Evolutionary conservation across 108 stramenopile genomes (phyloP).

Genomic region (Phaeodactylum tricornutum): DNA sequence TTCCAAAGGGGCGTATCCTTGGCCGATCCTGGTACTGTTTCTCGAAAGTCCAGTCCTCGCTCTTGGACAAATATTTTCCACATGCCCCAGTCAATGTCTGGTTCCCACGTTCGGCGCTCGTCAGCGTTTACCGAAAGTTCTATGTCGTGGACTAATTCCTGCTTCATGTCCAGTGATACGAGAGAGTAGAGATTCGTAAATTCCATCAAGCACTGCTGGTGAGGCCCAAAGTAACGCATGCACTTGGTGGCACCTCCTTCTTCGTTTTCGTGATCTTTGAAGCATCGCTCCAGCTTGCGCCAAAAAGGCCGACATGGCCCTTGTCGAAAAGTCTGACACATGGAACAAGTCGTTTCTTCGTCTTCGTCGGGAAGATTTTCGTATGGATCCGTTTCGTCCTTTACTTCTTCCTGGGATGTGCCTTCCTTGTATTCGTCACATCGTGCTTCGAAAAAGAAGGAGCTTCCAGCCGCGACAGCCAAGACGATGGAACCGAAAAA

Average conservation of each 20-base stretch:
- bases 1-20: slow-evolving; percentile 20
- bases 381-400: slow-evolving; percentile 36
- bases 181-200: slow-evolving; percentile 7
- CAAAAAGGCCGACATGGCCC: slow-evolving; percentile 79
- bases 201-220: slow-evolving; percentile 8
- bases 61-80: slow-evolving; percentile 17
- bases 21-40: background rate
- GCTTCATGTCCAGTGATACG: slow-evolving; percentile 5
- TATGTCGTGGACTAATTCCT: slow-evolving; percentile 10
- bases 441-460: too few relatives aligned
- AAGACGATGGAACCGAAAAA: too few relatives aligned
- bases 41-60: slow-evolving; percentile 7
- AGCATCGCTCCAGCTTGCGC: slow-evolving; percentile 75
- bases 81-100: slow-evolving; percentile 25
- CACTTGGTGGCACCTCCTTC: slow-evolving; percentile 18
- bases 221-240: slow-evolving; percentile 7
- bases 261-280: slow-evolving; percentile 62
- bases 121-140: slow-evolving; percentile 2
- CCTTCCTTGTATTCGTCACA: too few relatives aligned
- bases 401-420: slow-evolving; percentile 23
- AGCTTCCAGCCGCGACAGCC: too few relatives aligned
- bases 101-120: slow-evolving; percentile 7
- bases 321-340: slow-evolving; percentile 76
- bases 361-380: slow-evolving; percentile 63
- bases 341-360: slow-evolving; percentile 72